Conservation (phyloP, 176 grass and related monocot species). For the Bothriochloa decipiens region DNA sequence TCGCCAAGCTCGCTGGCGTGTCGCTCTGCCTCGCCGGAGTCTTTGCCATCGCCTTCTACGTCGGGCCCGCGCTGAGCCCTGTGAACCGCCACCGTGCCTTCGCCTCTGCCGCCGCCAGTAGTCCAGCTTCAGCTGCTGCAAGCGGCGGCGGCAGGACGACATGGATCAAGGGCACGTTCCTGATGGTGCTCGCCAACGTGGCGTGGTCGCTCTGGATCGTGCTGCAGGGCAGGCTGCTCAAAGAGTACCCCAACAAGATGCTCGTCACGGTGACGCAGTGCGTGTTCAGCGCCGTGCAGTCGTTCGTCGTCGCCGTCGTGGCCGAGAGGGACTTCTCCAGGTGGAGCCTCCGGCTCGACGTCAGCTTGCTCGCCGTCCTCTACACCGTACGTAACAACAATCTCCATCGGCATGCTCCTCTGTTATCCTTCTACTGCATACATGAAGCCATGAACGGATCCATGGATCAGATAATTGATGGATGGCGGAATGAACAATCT, state of each 20-base stretch:
- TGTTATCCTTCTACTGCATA: too few species aligned
- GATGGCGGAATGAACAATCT: too few species aligned
- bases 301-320: constrained; percentile 33
- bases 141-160: constrained; percentile 14
- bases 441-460: too few species aligned
- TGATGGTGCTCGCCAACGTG: constrained; percentile 53
- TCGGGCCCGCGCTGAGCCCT: constrained; percentile 48
- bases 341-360: constrained; percentile 37
- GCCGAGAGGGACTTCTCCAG: constrained; percentile 45
- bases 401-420: too few species aligned
- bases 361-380: background rate
- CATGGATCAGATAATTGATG: too few species aligned
- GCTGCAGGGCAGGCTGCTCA: constrained; percentile 41
- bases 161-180: constrained; percentile 70
- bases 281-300: constrained; percentile 47
- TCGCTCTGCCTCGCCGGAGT: constrained; percentile 60
- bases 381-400: too few species aligned
- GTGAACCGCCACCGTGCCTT: constrained; percentile 52
- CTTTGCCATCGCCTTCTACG: constrained; percentile 55
- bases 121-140: too few species aligned
- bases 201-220: constrained; percentile 63
- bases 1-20: constrained; percentile 54
- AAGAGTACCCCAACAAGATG: constrained; percentile 58
- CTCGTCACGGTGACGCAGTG: constrained; percentile 40
- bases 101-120: background rate